Evolutionary conservation across 1,284 basidiomycete genomes (phyloP), one percentile per base, ranked within the genome.

Genomic region (Volvariella volvacea): DNA sequence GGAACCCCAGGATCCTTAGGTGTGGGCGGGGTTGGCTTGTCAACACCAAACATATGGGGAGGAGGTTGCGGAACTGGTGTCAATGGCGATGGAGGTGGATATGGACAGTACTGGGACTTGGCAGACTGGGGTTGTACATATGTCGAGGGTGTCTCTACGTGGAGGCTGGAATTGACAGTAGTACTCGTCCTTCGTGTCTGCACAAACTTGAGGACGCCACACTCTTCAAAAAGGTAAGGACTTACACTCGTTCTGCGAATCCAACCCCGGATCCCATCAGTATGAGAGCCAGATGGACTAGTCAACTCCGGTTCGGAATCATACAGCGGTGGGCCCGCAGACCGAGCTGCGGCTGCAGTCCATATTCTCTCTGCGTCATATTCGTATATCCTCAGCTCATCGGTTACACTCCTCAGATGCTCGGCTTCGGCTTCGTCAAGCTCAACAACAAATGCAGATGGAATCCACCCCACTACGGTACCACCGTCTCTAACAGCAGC

Each of bases 381-480:
- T 50, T 74, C 71, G 48, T 67, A 69, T 7, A 67, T 57, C 2
- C 68, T 65, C 22, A 72, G 57, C 45, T 71, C 68, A 51, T 64
- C 61, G 16, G 58, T 59, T 2, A 67, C 61, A 33, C 62, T 62
- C 41, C 60, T 61, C 30, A 79, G 59, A 45, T 61, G 65, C 14
- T 73, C 68, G 6, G 68, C 60, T 68, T 71, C 73, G 39, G 70
- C 67, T 22, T 63, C 60, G 12, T 66, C 56, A 16, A 82, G 56
- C 9, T 66, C 63, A 40, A 57, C 59, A 2, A 82, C 74, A 54
- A 73, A 82, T 1, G 75, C 73, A 48, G 71, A 65, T 8, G 85
- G 85, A 50, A 88, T 78, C 85, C 86, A 88, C 41, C 85, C 83
- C 34, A 84, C 70, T 30, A 61, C 60, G 42, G 71, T 64, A 8